Percentiles rank a stretch among this genome's conserved stretches.
phyloP scores from a whole-genome alignment of 495 filamentous ascomycete genomes.

The Pseudoneurospora amorphoporcata region DNA sequence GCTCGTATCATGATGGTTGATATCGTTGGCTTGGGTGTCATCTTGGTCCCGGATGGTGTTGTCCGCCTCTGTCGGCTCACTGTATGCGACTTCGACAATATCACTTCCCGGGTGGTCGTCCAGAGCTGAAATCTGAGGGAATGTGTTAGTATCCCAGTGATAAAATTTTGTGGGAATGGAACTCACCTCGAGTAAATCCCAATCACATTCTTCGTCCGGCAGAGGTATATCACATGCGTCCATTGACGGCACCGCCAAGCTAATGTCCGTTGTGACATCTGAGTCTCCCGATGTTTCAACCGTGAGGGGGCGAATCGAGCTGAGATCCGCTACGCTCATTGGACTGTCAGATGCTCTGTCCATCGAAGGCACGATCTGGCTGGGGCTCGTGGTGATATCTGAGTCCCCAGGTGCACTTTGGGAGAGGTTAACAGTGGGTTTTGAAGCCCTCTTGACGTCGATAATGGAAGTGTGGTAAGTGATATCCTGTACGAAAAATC shows the following conservation, averaged over 20 bases:
- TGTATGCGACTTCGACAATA: background rate
- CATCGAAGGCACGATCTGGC: background rate
- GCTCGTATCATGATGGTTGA: accelerated
- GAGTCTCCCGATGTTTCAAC: background rate
- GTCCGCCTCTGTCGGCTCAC: background rate
- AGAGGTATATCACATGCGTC: background rate
- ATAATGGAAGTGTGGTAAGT: background rate
- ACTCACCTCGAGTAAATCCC: background rate
- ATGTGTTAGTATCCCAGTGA: background rate
- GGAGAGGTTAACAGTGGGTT: background rate
- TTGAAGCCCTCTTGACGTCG: background rate
- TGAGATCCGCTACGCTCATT: background rate
- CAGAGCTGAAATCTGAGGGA: background rate
- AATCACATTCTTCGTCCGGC: background rate
- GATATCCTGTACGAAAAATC: background rate
- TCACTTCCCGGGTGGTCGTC: background rate
- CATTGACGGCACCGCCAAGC: background rate
- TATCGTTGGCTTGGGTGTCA: background rate
- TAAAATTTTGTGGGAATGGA: background rate
- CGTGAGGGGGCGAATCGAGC: background rate
- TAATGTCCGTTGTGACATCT: accelerated
- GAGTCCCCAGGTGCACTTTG: background rate
- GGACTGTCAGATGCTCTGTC: background rate
- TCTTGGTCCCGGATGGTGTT: background rate
- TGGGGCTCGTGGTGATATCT: background rate